A percentile compares a stretch with the other conserved stretches of the same genome.
These are phyloP conservation scores for Scutellaria galericulata DNA, from an alignment of 257 asterid genomes.

Conservation along the genomic window DNA sequence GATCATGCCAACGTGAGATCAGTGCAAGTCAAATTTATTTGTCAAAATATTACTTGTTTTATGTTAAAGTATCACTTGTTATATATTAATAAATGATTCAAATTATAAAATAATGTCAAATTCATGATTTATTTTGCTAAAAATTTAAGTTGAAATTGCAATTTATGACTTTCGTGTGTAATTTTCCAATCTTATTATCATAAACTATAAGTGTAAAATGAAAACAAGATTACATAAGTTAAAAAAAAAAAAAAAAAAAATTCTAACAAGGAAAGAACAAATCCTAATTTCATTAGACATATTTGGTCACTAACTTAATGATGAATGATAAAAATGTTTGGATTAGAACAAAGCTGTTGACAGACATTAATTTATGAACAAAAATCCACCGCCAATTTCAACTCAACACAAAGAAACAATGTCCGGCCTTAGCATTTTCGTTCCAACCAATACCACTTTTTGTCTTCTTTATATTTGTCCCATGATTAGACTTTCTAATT, in stretches of 20 bases:
- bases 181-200: no score
- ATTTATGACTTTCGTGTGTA: no score
- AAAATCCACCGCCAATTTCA: background rate
- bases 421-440: conserved; percentile 31
- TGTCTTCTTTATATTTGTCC: conserved; percentile 10
- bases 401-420: background rate
- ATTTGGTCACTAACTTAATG: background rate
- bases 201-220: no score
- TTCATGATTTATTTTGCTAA: no score
- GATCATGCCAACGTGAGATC: no score
- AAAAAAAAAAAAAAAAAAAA: background rate
- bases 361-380: background rate
- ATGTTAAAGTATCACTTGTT: no score
- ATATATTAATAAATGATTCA: no score
- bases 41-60: no score
- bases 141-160: no score
- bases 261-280: no score
- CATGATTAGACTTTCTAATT: background rate
- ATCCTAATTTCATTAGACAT: background rate
- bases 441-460: background rate
- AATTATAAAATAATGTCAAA: no score
- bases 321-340: background rate
- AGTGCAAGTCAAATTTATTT: no score
- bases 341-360: background rate
- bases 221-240: background rate